phyloP scores from a whole-genome alignment of 2,329 filamentous ascomycete species.

The Aspergillus pseudoglaucus region DNA sequence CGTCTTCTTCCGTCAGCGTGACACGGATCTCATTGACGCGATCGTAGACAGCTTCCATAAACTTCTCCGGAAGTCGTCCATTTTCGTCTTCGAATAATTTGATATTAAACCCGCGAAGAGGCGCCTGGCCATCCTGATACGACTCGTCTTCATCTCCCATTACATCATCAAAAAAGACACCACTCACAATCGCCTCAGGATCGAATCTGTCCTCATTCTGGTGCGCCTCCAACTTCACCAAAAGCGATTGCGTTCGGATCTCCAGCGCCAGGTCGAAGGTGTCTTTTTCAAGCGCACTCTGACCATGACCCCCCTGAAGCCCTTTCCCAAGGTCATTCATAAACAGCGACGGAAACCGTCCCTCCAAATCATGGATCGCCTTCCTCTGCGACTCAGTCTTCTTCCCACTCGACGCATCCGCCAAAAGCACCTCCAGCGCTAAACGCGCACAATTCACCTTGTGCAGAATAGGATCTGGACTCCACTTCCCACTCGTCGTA shows the following conservation, averaged over 20 bases:
- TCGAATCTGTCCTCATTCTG: conserved; percentile 28
- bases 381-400: conserved; percentile 12
- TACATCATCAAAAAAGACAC: conserved; percentile 35
- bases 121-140: conserved; percentile 3
- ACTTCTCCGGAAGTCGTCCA: conserved; percentile 29
- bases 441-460: conserved; percentile 39
- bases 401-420: conserved; percentile 9
- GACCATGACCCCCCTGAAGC: conserved; percentile 18
- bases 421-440: conserved; percentile 34
- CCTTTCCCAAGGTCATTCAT: conserved; percentile 20
- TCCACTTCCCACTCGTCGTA: conserved; percentile 19
- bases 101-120: conserved; percentile 23
- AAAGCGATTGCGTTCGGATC: conserved; percentile 50
- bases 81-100: conserved; percentile 33
- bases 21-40: conserved; percentile 34
- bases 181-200: conserved; percentile 33
- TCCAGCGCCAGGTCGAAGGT: conserved; percentile 48
- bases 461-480: conserved; percentile 34
- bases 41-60: conserved; percentile 28
- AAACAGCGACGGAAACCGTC: conserved; percentile 29
- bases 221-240: conserved; percentile 35
- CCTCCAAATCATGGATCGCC: conserved; percentile 27
- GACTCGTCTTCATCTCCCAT: conserved; percentile 8
- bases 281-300: conserved; percentile 33
- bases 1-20: conserved; percentile 26